A percentile compares a stretch with the other conserved stretches of the same genome.
Evolutionary conservation across 306 rosid species (phyloP).

Genomic region (Gynostemma pentaphyllum): DNA sequence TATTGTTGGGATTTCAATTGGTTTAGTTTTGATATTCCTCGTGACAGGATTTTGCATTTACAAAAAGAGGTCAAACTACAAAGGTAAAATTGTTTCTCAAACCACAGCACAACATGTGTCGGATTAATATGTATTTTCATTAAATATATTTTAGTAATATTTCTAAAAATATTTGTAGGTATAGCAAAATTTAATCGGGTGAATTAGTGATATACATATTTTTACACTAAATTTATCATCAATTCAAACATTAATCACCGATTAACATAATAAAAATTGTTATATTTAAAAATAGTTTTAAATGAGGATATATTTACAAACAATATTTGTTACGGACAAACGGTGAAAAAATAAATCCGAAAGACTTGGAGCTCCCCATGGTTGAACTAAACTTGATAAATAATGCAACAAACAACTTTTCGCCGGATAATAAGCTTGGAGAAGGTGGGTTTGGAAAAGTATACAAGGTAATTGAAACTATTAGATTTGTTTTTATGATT

Average conservation of each 20-base stretch:
- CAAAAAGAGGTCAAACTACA: slow-evolving; percentile 11
- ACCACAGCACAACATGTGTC: neutral
- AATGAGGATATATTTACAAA: neutral
- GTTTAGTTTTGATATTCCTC: slow-evolving; percentile 10
- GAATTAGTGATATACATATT: too few species aligned
- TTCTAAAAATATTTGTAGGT: too few species aligned
- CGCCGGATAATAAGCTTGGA: slow-evolving; percentile 19
- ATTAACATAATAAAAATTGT: too few species aligned
- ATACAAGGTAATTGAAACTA: slow-evolving; percentile 21
- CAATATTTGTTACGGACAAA: too few species aligned
- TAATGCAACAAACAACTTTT: slow-evolving; percentile 35
- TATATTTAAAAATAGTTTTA: neutral
- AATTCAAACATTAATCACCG: too few species aligned
- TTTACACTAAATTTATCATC: too few species aligned
- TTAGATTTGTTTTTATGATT: too few species aligned
- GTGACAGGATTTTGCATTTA: slow-evolving; percentile 11
- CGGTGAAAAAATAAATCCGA: slow-evolving; percentile 1
- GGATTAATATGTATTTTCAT: neutral
- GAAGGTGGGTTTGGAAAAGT: slow-evolving; percentile 42
- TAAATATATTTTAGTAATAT: too few species aligned
- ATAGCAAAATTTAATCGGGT: too few species aligned
- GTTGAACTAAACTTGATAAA: slow-evolving; percentile 26
- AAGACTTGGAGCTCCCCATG: slow-evolving; percentile 34
- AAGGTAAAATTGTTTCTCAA: slow-evolving; percentile 13
- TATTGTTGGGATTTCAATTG: slow-evolving; percentile 9